Base-by-base conservation (phyloP, 2,329 filamentous ascomycete species). In the Alternaria ethzedia region DNA sequence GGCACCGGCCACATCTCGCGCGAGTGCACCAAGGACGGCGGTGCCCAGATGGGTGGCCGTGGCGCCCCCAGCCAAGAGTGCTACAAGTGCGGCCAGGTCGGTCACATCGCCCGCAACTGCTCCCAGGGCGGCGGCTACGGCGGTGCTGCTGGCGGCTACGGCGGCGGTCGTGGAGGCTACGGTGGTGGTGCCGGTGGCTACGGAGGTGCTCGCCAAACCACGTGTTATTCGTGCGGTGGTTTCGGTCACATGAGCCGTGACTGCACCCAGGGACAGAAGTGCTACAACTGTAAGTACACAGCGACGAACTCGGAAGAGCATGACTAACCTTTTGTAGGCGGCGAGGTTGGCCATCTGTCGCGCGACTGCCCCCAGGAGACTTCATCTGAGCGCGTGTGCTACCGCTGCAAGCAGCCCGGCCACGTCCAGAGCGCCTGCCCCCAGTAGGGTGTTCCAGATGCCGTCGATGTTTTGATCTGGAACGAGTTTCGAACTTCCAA, bases 221-320 rank as follows among this genome's bases (percentile, higher is more conserved):
- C 94, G 75, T 98, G 96, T 90, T 99, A 97, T 88, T 97, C 94
- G 47, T 98, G 96, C 85, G 96, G 96, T 75, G 96, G 96, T 71
- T 94, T 93, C 80, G 95, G 95, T 78, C 96, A 99, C 86, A 95
- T 97, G 91, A 94, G 92, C 80, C 91, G 94, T 87, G 96, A 98
- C 84, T 99, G 96, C 85, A 96, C 95, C 76, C 96, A 98, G 83
- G 96, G 96, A 78, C 95, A 96, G 87, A 98, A 98, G 88, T 99
- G 96, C 91, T 99, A 98, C 90, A 97, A 97, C 89, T 98, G 96
- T 89, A 79, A 79, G 86, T 79, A 17, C 41, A 43, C 6, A 6
- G 41, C 26, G 13, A 45, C 8, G 64, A 44, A 41, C 26, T 9
- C 20, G 50, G 11, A 13, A n/a, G 54, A 54, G 67, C 51, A 25